A percentile compares a stretch with the other conserved stretches of the same genome.
These are phyloP conservation scores for Aspergillus hortae DNA, from an alignment of 2,329 filamentous ascomycete species.

Conservation along the genomic window DNA sequence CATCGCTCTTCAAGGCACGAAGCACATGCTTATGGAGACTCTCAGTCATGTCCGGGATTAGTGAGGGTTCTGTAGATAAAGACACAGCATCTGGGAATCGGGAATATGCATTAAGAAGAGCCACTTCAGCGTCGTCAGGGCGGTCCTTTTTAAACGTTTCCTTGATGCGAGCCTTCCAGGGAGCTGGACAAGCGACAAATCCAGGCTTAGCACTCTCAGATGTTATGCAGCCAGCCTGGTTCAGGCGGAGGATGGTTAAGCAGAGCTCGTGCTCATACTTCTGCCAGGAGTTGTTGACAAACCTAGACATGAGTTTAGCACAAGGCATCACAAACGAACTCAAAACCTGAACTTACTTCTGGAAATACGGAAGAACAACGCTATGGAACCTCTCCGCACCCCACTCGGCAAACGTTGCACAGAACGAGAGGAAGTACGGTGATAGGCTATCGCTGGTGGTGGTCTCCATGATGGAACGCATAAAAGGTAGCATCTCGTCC, in stretches of 20 bases:
- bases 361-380: conserved; percentile 76
- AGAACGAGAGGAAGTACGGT: conserved; percentile 78
- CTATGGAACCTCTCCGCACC: conserved; percentile 71
- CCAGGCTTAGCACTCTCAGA: conserved; percentile 40
- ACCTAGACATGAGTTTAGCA: conserved; percentile 49
- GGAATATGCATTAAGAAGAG: conserved; percentile 65
- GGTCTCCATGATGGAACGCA: conserved; percentile 62
- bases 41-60: conserved; percentile 63
- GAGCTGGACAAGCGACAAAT: conserved; percentile 37
- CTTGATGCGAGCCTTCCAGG: conserved; percentile 70
- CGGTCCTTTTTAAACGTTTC: conserved; percentile 57
- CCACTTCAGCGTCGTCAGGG: conserved; percentile 55
- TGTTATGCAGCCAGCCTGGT: conserved; percentile 49
- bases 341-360: conserved; percentile 55
- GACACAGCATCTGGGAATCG: conserved; percentile 59
- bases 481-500: conserved; percentile 69
- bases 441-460: conserved; percentile 65
- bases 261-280: conserved; percentile 66
- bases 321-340: not conserved
- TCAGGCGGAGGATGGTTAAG: conserved; percentile 63
- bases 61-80: conserved; percentile 58
- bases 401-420: conserved; percentile 72
- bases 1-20: conserved; percentile 60
- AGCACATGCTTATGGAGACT: conserved; percentile 64
- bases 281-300: conserved; percentile 70